Evolutionary conservation across 2,329 filamentous ascomycete species (phyloP).

Genomic region (Colletotrichum aenigma): DNA sequence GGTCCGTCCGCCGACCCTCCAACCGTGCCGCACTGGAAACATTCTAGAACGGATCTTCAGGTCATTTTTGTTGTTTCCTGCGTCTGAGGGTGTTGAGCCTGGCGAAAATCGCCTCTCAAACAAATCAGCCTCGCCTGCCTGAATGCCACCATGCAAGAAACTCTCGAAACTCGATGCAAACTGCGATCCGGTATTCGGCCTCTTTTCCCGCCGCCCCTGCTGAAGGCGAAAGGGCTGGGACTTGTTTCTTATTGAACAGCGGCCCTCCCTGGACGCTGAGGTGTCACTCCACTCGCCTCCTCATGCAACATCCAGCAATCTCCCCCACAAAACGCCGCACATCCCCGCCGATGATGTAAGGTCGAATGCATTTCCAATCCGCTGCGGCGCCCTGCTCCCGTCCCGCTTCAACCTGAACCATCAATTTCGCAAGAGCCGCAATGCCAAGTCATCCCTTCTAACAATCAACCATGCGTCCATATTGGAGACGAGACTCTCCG

Average conservation of each 20-base stretch:
- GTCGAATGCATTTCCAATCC: not conserved
- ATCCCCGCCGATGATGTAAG: slow-evolving; percentile 19
- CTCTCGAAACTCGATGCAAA: slow-evolving; percentile 1
- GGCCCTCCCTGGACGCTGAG: slow-evolving; percentile 15
- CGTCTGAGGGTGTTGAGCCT: not conserved
- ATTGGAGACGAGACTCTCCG: not conserved
- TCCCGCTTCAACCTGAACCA: not conserved
- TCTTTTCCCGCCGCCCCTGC: not conserved
- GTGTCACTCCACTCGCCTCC: slow-evolving; percentile 14
- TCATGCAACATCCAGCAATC: slow-evolving; percentile 13
- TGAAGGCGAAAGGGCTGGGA: not conserved
- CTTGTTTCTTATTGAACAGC: slow-evolving; percentile 17
- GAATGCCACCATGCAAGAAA: not conserved
- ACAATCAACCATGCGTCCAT: not conserved
- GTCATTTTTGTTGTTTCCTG: not conserved
- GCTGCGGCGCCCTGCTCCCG: not conserved
- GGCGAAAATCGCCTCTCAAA: not conserved
- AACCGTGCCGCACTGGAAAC: not conserved
- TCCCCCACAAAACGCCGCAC: slow-evolving; percentile 3
- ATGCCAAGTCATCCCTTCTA: slow-evolving; percentile 2
- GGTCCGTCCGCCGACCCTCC: not conserved
- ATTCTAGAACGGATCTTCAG: slow-evolving; percentile 15
- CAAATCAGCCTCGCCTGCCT: not conserved
- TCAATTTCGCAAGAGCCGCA: slow-evolving; percentile 14
- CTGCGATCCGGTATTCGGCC: not conserved